Base-by-base conservation (phyloP, 2,329 filamentous ascomycete genomes). In the Aspergillus sp. region DNA sequence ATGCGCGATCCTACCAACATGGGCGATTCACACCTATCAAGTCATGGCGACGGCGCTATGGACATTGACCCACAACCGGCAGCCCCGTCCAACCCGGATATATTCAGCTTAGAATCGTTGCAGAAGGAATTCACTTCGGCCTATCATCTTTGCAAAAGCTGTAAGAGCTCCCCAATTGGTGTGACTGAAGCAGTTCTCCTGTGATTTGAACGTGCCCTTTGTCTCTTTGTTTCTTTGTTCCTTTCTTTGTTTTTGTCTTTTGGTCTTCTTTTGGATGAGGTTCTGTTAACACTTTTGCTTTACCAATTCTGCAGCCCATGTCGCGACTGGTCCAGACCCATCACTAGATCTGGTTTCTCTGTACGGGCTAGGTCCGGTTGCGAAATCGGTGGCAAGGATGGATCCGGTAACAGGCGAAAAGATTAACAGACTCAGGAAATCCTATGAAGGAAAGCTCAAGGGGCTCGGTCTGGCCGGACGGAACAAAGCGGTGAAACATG, bases 321-420 rank as follows among this genome's bases (percentile, higher is more conserved):
- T 75, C 67, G 72, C 77, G 61, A 82, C 84, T 64, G 80, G 79
- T 68, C 86, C 86, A 62, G 83, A 86, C 69, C 79, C 81, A 54
- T 80, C 81, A 62, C 77, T 86, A 68, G 83, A 88, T 74, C 75
- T 88, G 59, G 79, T 88, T 61, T 79, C 81, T 54, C 77, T 87
- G 58, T 88, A 87, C 74, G 79, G 80, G 56, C 74, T 88, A 61
- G 78, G 82, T 63, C 72, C 77, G 39, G 78, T 88, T 56, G 83
- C 85, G 61, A 79, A 80, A 65, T 85, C 81, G 56, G 85, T 88
- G 63, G 84, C 83, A 60, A 78, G 86, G 56, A 81, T 77, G 53
- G 84, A 89, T 70, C 84, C 85, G 16, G 72, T 79, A 20, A 87
- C 85, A n/a, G 85, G 85, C 61, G 85, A 87, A 69, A 89, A 89